Percentiles rank a stretch among this genome's conserved stretches.
These are phyloP conservation scores for Globisporangium cylindrosporum DNA, from an alignment of 352 stramenopile species.

Conservation along the genomic window DNA sequence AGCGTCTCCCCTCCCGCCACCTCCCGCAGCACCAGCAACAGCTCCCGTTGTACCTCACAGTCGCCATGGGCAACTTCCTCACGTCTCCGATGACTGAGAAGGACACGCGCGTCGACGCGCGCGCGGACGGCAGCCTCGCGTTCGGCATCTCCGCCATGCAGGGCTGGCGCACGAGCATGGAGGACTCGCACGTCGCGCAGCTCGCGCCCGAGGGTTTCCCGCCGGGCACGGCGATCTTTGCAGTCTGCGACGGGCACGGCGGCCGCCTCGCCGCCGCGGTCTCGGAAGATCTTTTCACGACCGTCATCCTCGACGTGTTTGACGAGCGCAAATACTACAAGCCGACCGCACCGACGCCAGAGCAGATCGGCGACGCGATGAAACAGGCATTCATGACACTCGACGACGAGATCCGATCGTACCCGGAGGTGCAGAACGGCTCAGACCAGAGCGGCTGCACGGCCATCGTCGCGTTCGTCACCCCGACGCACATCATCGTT, in stretches of 20 bases:
- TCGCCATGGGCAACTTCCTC: constrained; percentile 79
- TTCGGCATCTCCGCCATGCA: constrained; percentile 79
- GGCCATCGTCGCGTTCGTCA: constrained; percentile 70
- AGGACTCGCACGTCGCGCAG: constrained; percentile 71
- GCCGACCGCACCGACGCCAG: constrained; percentile 31
- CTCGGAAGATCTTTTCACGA: constrained; percentile 36
- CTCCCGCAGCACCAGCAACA: constrained; percentile 1
- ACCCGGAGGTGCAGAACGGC: constrained; percentile 42
- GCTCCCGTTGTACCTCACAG: not conserved
- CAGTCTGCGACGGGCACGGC: constrained; percentile 80
- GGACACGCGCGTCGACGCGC: constrained; percentile 45
- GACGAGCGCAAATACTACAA: constrained; percentile 36
- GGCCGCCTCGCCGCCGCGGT: constrained; percentile 56
- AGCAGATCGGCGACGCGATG: constrained; percentile 58
- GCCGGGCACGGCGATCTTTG: constrained; percentile 59
- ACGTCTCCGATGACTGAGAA: constrained; percentile 76
- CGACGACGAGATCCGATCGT: constrained; percentile 57
- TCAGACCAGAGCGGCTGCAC: constrained; percentile 78
- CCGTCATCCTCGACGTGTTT: constrained; percentile 34
- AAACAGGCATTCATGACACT: constrained; percentile 62
- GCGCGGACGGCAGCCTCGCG: constrained; percentile 49
- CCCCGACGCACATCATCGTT: constrained; percentile 68
- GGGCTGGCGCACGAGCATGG: constrained; percentile 80
- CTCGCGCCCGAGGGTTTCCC: constrained; percentile 45
- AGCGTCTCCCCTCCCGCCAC: not conserved